Percentiles rank a stretch among this genome's conserved stretches.
These are phyloP conservation scores for Apiotrichum laibachii DNA, from an alignment of 1,284 basidiomycete genomes.

Conservation along the genomic window DNA sequence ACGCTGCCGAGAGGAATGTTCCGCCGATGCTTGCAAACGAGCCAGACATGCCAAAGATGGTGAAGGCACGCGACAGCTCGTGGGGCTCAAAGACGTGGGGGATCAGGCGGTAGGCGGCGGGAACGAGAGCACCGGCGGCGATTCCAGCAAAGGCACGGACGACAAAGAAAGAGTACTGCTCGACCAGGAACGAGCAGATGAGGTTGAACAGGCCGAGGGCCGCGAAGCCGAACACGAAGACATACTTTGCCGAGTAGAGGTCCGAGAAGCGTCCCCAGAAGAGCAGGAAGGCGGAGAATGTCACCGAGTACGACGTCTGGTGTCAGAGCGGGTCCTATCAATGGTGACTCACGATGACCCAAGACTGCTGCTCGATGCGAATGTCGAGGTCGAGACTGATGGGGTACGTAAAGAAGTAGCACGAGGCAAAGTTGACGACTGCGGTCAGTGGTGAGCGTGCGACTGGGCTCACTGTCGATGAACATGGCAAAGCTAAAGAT, in stretches of 20 bases:
- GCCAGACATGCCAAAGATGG: slow-evolving; percentile 47
- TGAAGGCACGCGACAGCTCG: slow-evolving; percentile 40
- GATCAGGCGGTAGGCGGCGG: slow-evolving; percentile 46
- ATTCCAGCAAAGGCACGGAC: slow-evolving; percentile 39
- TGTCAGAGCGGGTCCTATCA: too few relatives aligned
- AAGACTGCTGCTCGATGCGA: slow-evolving; percentile 17
- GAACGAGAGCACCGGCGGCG: slow-evolving; percentile 34
- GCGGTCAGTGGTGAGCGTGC: slow-evolving; percentile 33
- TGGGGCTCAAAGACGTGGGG: slow-evolving; percentile 35
- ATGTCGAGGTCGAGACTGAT: slow-evolving; percentile 22
- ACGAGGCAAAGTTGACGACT: slow-evolving; percentile 26
- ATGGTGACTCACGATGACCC: slow-evolving; percentile 13
- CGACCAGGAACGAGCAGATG: slow-evolving; percentile 36
- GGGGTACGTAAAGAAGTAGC: slow-evolving; percentile 19
- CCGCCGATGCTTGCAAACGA: slow-evolving; percentile 42
- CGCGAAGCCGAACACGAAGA: slow-evolving; percentile 36
- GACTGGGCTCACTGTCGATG: slow-evolving; percentile 19
- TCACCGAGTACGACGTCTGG: slow-evolving; percentile 37
- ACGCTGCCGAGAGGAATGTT: slow-evolving; percentile 40
- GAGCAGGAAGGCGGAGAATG: slow-evolving; percentile 42
- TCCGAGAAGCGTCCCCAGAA: slow-evolving; percentile 43
- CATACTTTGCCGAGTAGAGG: slow-evolving; percentile 36
- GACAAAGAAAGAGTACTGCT: slow-evolving; percentile 37
- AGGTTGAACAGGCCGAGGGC: slow-evolving; percentile 32
- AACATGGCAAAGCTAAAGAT: too few relatives aligned